phyloP scores from a whole-genome alignment of 768 basidiomycete genomes.

The Lentinula detonsa region DNA sequence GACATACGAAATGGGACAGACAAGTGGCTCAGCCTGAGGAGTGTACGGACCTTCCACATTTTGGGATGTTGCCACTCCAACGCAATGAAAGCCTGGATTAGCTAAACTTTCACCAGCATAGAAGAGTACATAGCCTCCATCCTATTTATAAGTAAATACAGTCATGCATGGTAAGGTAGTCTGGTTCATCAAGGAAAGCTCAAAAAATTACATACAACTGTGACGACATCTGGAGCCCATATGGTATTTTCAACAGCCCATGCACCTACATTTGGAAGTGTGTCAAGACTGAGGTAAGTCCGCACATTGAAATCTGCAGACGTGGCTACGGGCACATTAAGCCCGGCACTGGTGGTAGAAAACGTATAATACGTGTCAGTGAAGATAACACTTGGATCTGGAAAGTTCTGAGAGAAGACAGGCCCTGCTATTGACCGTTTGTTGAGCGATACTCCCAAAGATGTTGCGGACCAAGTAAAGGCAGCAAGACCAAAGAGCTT shows the following conservation, averaged over 20 bases:
- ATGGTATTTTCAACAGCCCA: constrained; percentile 14
- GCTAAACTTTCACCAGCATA: constrained; percentile 9
- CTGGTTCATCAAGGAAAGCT: neutral
- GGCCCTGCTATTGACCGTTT: constrained; percentile 10
- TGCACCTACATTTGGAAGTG: constrained; percentile 17
- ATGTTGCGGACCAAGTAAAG: neutral
- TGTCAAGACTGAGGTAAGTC: constrained; percentile 13
- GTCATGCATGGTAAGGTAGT: neutral
- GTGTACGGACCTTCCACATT: constrained; percentile 16
- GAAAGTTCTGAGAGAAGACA: constrained; percentile 16
- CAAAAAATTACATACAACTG: neutral
- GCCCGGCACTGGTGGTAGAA: constrained; percentile 14
- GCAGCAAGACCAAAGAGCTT: neutral
- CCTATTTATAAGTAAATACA: neutral
- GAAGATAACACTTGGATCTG: constrained; percentile 15
- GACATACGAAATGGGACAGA: neutral
- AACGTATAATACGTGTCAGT: constrained; percentile 14
- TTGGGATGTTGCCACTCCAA: constrained; percentile 15
- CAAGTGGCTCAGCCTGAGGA: constrained; percentile 4
- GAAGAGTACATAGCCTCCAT: constrained; percentile 13
- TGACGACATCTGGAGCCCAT: constrained; percentile 17
- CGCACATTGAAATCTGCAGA: constrained; percentile 17
- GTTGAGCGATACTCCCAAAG: neutral
- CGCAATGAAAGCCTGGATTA: constrained; percentile 12
- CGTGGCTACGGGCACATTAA: constrained; percentile 17